These are phyloP conservation scores for Dissophora ornata DNA, from an alignment of 192 early-diverging fungal genomes.

Conservation along the genomic window DNA sequence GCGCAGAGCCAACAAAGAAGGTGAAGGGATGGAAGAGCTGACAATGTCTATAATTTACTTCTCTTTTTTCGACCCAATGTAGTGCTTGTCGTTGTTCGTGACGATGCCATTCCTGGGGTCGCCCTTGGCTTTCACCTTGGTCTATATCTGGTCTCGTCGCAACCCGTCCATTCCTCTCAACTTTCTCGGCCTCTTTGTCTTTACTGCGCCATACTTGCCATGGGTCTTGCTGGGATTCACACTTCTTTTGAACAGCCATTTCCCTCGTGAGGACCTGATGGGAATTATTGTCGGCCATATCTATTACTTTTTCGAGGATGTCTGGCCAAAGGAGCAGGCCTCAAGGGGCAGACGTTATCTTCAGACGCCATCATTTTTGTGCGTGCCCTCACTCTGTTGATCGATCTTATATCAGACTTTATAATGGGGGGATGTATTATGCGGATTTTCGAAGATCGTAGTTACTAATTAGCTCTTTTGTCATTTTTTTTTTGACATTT, in stretches of 20 bases:
- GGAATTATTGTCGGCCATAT: constrained; percentile 93
- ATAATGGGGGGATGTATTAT: not conserved
- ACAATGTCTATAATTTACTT: too few relatives aligned
- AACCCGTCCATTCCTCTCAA: constrained; percentile 91
- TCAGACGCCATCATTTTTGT: constrained; percentile 67
- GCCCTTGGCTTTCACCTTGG: constrained; percentile 85
- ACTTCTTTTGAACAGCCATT: constrained; percentile 76
- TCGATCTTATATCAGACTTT: not conserved
- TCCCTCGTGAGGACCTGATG: constrained; percentile 83
- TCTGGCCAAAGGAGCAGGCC: constrained; percentile 82
- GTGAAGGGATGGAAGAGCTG: too few relatives aligned
- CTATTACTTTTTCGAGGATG: constrained; percentile 95
- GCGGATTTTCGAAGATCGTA: not conserved
- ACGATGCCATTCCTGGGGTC: constrained; percentile 85
- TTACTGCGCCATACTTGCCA: constrained; percentile 91
- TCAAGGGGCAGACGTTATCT: constrained; percentile 68
- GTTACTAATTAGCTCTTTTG: too few relatives aligned
- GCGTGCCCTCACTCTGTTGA: constrained; percentile 6
- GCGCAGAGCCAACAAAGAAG: too few relatives aligned
- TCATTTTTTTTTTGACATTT: not conserved
- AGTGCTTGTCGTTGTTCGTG: constrained; percentile 57
- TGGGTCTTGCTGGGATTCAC: constrained; percentile 93
- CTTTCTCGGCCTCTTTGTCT: constrained; percentile 92
- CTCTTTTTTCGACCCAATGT: too few relatives aligned
- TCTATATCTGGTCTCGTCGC: constrained; percentile 97